A percentile compares a stretch with the other conserved stretches of the same genome.
Conservation (phyloP, 768 basidiomycete species). For the Sistotremastrum niveocremeum region DNA sequence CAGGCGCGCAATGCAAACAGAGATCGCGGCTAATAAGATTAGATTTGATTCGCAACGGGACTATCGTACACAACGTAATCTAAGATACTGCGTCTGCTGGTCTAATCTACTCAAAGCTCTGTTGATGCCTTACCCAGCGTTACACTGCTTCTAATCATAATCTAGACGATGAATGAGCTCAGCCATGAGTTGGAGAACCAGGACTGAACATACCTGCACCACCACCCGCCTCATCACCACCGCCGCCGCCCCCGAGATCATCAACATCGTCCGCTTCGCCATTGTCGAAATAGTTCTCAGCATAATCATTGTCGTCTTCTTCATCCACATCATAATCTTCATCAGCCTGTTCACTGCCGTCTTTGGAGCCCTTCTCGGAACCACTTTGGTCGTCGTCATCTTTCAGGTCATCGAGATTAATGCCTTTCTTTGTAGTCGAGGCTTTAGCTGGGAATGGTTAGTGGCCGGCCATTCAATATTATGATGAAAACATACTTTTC, state of each 20-base stretch:
- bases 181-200: not conserved
- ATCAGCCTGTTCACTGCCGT: slow-evolving; percentile 47
- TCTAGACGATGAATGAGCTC: not conserved
- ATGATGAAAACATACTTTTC: slow-evolving; percentile 24
- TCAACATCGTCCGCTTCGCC: slow-evolving; percentile 75
- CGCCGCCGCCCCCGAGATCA: slow-evolving; percentile 59
- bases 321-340: slow-evolving; percentile 82
- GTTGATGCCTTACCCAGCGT: too few relatives aligned
- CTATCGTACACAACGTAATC: too few relatives aligned
- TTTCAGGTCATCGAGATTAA: slow-evolving; percentile 55
- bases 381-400: slow-evolving; percentile 50
- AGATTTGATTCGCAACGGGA: too few relatives aligned
- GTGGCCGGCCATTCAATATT: not conserved
- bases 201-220: slow-evolving; percentile 19
- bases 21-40: too few relatives aligned
- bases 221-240: slow-evolving; percentile 50
- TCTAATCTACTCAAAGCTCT: too few relatives aligned
- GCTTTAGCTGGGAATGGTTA: slow-evolving; percentile 9
- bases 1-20: too few relatives aligned
- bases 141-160: not conserved
- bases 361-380: slow-evolving; percentile 48
- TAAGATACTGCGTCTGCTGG: too few relatives aligned
- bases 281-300: slow-evolving; percentile 84
- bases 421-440: slow-evolving; percentile 20
- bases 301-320: slow-evolving; percentile 86